A percentile compares a stretch with the other conserved stretches of the same genome.
Conservation (phyloP, 805 yeast species). For the Candida nonsorbophila region DNA sequence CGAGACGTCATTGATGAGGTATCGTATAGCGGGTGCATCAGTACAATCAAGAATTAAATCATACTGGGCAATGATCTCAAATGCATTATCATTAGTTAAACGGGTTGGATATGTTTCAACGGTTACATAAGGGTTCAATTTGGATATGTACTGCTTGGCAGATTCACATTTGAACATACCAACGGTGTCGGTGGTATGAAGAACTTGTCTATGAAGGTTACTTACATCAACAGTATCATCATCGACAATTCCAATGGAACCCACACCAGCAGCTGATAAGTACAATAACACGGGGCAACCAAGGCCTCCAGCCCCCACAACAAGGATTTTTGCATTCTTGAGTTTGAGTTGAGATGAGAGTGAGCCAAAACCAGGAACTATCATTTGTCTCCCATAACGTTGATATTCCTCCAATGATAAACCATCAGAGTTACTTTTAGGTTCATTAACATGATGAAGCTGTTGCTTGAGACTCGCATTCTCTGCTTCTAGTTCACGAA, state of each 20-base stretch:
- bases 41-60: conserved; percentile 90
- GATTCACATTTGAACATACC: conserved; percentile 75
- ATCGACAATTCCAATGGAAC: conserved; percentile 80
- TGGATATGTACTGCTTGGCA: conserved; percentile 52
- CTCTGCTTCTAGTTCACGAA: conserved; percentile 11
- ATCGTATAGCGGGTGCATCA: conserved; percentile 85
- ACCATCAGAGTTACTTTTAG: conserved; percentile 6
- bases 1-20: conserved; percentile 79
- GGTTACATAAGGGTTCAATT: conserved; percentile 64
- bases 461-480: conserved; percentile 8
- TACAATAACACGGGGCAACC: conserved; percentile 90
- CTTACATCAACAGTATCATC: conserved; percentile 79
- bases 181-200: conserved; percentile 63
- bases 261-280: conserved; percentile 84
- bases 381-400: conserved; percentile 93
- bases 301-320: conserved; percentile 95
- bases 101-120: conserved; percentile 49
- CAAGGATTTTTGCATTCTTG: conserved; percentile 56
- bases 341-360: conserved; percentile 49
- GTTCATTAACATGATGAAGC: neutral
- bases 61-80: conserved; percentile 54
- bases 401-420: conserved; percentile 60
- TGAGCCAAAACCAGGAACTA: conserved; percentile 74
- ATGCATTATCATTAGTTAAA: conserved; percentile 53
- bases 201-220: conserved; percentile 83